These are phyloP conservation scores for Spirogloea muscicola DNA, from an alignment of 139 green algal species.

Conservation along the genomic window DNA sequence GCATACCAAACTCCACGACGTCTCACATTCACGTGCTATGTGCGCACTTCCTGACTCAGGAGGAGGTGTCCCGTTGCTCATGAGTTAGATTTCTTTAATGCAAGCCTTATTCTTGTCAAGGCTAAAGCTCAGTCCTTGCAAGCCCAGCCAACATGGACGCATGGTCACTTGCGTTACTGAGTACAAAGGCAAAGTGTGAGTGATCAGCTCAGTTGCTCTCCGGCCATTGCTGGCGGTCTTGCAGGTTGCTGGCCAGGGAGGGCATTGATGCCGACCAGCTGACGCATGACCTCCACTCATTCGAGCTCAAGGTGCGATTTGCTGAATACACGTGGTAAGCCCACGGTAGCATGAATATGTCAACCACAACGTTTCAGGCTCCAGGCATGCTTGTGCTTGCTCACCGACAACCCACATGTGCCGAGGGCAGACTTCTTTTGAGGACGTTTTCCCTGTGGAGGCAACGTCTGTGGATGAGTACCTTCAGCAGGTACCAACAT, in stretches of 20 bases:
- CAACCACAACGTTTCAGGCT: background rate
- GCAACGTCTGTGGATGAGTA: slow-evolving; percentile 40
- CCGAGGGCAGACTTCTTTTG: slow-evolving; percentile 41
- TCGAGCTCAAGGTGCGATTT: slow-evolving; percentile 40
- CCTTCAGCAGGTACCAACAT: slow-evolving; percentile 22
- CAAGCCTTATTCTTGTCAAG: too few relatives aligned
- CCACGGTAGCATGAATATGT: background rate
- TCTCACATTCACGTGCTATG: background rate
- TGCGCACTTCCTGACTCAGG: background rate
- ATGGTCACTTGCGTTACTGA: too few relatives aligned
- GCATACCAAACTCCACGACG: background rate
- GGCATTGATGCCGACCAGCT: slow-evolving; percentile 43
- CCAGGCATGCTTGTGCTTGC: background rate
- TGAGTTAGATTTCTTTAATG: too few relatives aligned
- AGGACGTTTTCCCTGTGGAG: slow-evolving; percentile 43
- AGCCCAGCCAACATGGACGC: too few relatives aligned
- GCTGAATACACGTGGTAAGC: background rate
- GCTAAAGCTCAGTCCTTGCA: too few relatives aligned
- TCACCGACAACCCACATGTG: background rate
- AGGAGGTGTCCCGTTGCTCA: too few relatives aligned
- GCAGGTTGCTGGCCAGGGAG: slow-evolving; percentile 39
- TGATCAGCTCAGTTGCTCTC: too few relatives aligned
- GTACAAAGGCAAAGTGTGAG: too few relatives aligned
- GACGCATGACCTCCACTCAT: slow-evolving; percentile 31
- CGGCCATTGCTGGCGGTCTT: too few relatives aligned